Evolutionary conservation across 1,284 basidiomycete genomes (phyloP), one percentile per base, ranked within the genome.

Genomic region (Xanthoconium separans): DNA sequence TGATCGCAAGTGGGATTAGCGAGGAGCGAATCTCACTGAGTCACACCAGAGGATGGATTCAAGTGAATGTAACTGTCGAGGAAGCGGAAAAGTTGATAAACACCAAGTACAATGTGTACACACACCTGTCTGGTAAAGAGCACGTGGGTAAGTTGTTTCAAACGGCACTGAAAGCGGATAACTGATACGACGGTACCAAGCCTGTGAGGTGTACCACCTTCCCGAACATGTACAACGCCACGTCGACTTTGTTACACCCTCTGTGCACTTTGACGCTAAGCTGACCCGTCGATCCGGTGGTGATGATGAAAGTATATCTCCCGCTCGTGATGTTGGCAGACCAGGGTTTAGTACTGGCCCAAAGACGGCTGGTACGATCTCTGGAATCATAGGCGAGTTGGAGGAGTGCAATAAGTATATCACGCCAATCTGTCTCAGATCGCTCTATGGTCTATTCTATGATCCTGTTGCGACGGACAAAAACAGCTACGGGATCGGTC

Each of bases 401-500:
- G 63, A 66, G 16, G 54, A 68, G n/a, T 81, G 81, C 56, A 69
- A 77, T 59, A 31, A 72, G 43, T 61, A 70, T 42, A 81, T 79
- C 56, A 77, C 75, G 10, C 75, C 72, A 0, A 66, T 69, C 41
- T 83, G 79, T 58, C 62, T 80, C 42, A 69, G 75, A 27, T 71
- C 71, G 4, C 63, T 81, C 49, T 85, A 81, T 55, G 65, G 66
- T 3, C 73, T 79, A 40, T 68, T 73, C 43, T 76, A 77, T 49
- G 72, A 62, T 13, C 78, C 78, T 3, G 33, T 68, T 6, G 65
- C 70, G 1, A 71, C 73, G 1, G 44, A 69, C 1, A 71, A 70
- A 56, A 83, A 83, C 54, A 76, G 72, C 12, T 80, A 71, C 55
- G 81, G 77, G 6, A 78, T 83, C 30, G 76, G 80, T 78, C 5